These are phyloP conservation scores for Wickerhamiella qilinensis DNA, from an alignment of 805 yeast genomes.

Conservation along the genomic window DNA sequence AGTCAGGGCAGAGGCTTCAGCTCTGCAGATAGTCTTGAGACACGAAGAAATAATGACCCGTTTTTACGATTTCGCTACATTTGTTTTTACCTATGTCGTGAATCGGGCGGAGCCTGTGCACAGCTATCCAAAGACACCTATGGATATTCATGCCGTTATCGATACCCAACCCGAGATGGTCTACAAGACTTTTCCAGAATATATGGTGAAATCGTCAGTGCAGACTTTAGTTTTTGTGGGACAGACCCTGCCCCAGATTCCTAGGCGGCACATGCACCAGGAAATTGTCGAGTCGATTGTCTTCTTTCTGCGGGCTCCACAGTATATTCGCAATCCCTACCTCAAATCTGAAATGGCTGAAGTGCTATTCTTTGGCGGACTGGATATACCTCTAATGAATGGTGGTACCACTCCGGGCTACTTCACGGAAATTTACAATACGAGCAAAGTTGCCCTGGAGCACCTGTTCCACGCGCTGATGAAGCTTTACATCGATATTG, in stretches of 20 bases:
- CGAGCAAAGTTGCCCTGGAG: slow-evolving; percentile 42
- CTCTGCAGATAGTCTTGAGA: slow-evolving; percentile 47
- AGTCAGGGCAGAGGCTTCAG: slow-evolving; percentile 32
- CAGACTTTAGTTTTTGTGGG: slow-evolving; percentile 42
- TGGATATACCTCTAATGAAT: slow-evolving; percentile 31
- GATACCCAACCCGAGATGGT: slow-evolving; percentile 31
- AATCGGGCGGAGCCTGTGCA: slow-evolving; percentile 61
- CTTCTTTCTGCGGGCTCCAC: slow-evolving; percentile 50
- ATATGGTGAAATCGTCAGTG: slow-evolving; percentile 64
- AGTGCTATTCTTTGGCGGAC: slow-evolving; percentile 52
- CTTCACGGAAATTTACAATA: slow-evolving; percentile 47
- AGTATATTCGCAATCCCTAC: slow-evolving; percentile 75
- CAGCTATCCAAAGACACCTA: slow-evolving; percentile 34
- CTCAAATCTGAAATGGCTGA: slow-evolving; percentile 75
- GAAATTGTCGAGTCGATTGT: slow-evolving; percentile 51
- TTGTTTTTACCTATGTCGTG: slow-evolving; percentile 55
- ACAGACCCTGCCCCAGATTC: slow-evolving; percentile 42
- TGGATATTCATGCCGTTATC: slow-evolving; percentile 38
- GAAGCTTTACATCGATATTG: slow-evolving; percentile 87
- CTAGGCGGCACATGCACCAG: slow-evolving; percentile 20
- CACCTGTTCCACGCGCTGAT: slow-evolving; percentile 68
- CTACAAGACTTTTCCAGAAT: slow-evolving; percentile 77
- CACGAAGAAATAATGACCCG: slow-evolving; percentile 44
- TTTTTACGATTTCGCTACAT: slow-evolving; percentile 61
- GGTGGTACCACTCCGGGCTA: slow-evolving; percentile 35